Conservation (phyloP, 2,329 filamentous ascomycete genomes). For the Zalaria sp. region DNA sequence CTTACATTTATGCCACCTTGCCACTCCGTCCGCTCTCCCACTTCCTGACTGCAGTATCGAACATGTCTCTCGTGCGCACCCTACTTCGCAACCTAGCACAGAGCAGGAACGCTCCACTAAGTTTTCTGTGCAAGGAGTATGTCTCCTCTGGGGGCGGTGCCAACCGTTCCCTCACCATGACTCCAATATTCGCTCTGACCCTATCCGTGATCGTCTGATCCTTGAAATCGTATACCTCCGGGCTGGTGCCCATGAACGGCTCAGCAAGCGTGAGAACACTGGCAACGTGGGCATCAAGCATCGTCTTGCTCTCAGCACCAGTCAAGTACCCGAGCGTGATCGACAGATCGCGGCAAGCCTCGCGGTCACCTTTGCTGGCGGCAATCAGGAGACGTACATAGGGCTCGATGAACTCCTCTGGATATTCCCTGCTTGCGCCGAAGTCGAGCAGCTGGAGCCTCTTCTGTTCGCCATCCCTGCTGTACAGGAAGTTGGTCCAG, state of each 20-base stretch:
- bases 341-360: slow-evolving; percentile 51
- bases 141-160: slow-evolving; percentile 94
- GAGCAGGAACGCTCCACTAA: slow-evolving; percentile 87
- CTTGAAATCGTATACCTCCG: slow-evolving; percentile 78
- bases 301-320: slow-evolving; percentile 68
- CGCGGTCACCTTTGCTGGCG: slow-evolving; percentile 56
- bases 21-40: slow-evolving; percentile 15
- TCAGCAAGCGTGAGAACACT: slow-evolving; percentile 85
- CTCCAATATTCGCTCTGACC: slow-evolving; percentile 72
- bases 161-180: slow-evolving; percentile 83
- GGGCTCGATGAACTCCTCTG: slow-evolving; percentile 59
- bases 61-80: slow-evolving; percentile 70
- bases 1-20: neutral
- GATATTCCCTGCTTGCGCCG: slow-evolving; percentile 79
- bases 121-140: slow-evolving; percentile 85
- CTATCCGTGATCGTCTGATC: slow-evolving; percentile 95
- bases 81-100: slow-evolving; percentile 76
- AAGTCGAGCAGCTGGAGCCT: slow-evolving; percentile 90
- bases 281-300: slow-evolving; percentile 82
- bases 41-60: slow-evolving; percentile 40
- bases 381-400: slow-evolving; percentile 74
- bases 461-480: slow-evolving; percentile 29
- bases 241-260: slow-evolving; percentile 59
- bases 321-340: slow-evolving; percentile 80
- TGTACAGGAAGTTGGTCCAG: slow-evolving; percentile 98